A percentile compares a stretch with the other conserved stretches of the same genome.
phyloP scores from a whole-genome alignment of 2,329 filamentous ascomycete species.

The Scedosporium boydii region DNA sequence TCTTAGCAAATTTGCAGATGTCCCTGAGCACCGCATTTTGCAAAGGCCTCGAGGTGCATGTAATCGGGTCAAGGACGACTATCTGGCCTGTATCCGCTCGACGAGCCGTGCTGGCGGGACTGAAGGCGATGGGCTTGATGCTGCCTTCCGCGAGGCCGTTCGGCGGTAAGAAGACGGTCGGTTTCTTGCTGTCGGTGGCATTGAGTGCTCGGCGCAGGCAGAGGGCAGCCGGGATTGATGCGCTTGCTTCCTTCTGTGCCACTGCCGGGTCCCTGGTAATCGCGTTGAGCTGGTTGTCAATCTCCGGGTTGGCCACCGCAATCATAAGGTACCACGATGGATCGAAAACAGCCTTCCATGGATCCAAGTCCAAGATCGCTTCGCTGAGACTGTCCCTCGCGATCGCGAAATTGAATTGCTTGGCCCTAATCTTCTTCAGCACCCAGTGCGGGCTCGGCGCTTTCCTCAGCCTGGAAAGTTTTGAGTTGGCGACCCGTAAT shows the following conservation, averaged over 20 bases:
- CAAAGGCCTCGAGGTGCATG: background rate
- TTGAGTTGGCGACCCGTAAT: slow-evolving; percentile 10
- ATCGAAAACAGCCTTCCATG: slow-evolving; percentile 9
- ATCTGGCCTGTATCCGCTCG: background rate
- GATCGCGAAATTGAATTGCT: slow-evolving; percentile 3
- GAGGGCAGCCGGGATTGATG: slow-evolving; percentile 20
- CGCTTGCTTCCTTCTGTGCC: slow-evolving; percentile 14
- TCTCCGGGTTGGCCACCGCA: slow-evolving; percentile 3
- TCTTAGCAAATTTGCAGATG: too few species aligned
- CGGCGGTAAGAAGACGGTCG: slow-evolving; percentile 1
- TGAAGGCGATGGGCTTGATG: slow-evolving; percentile 5
- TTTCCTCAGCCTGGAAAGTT: slow-evolving; percentile 4
- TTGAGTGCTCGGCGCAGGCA: slow-evolving; percentile 21
- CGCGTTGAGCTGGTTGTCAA: slow-evolving; percentile 8
- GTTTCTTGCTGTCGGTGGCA: background rate
- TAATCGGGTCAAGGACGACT: background rate
- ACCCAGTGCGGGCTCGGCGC: background rate
- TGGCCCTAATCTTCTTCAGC: background rate
- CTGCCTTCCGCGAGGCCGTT: background rate
- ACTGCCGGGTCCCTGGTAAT: background rate
- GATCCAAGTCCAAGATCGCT: slow-evolving; percentile 8
- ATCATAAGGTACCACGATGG: slow-evolving; percentile 12
- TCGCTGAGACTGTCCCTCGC: slow-evolving; percentile 9
- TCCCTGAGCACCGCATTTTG: too few species aligned
- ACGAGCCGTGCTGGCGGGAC: slow-evolving; percentile 1